Conservation (phyloP, 2,329 filamentous ascomycete genomes). For the Ophiostoma fasciatum region DNA sequence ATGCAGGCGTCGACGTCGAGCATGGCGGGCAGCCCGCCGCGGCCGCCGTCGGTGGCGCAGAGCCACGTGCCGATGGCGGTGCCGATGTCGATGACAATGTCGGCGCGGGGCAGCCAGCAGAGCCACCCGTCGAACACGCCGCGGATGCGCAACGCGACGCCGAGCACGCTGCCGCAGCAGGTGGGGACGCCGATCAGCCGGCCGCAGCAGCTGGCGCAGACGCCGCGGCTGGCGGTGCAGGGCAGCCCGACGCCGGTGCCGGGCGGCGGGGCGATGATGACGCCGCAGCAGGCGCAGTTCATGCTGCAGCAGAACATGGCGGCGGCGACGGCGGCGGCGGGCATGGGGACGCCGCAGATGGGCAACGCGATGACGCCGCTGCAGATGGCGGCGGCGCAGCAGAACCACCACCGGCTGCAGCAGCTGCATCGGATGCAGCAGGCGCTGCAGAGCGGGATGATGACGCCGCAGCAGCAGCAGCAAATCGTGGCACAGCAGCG, state of each 20-base stretch:
- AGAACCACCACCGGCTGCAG: constrained; percentile 30
- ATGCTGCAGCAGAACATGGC: constrained; percentile 32
- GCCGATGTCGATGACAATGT: constrained; percentile 48
- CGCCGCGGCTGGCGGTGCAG: constrained; percentile 35
- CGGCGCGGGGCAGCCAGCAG: constrained; percentile 48
- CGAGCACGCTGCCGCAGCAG: constrained; percentile 36
- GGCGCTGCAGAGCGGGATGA: constrained; percentile 22
- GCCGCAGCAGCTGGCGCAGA: constrained; percentile 31
- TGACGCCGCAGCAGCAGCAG: constrained; percentile 19
- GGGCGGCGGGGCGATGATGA: constrained; percentile 40
- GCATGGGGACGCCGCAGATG: constrained; percentile 25
- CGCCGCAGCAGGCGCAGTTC: constrained; percentile 33
- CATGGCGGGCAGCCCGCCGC: constrained; percentile 52
- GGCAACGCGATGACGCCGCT: constrained; percentile 18
- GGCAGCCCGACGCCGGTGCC: constrained; percentile 47
- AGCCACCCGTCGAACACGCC: constrained; percentile 51
- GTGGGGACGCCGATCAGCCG: constrained; percentile 40
- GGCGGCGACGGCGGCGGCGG: constrained; percentile 7
- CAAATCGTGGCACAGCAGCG: constrained; percentile 20
- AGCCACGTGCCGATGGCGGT: constrained; percentile 40
- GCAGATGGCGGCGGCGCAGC: constrained; percentile 32
- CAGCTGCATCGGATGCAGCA: constrained; percentile 20
- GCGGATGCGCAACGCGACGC: constrained; percentile 45
- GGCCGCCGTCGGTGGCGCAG: constrained; percentile 51
- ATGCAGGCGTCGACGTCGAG: constrained; percentile 54